Conservation (phyloP, 192 early-diverging fungal species). For the Coemansia sp. region DNA sequence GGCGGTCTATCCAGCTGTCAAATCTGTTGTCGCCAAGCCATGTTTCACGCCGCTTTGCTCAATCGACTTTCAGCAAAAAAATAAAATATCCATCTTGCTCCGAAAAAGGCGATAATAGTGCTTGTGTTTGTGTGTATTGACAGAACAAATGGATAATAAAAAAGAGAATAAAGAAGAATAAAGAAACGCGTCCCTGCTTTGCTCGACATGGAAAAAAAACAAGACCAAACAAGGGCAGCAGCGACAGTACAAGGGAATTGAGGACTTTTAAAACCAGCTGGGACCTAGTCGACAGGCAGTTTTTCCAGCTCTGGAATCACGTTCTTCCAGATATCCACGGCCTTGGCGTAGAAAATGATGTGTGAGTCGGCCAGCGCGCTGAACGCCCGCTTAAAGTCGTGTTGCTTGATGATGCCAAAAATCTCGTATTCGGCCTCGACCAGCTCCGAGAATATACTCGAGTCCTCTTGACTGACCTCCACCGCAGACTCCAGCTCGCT, state of each 20-base stretch:
- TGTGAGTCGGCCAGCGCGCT: conserved; percentile 75
- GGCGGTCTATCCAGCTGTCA: too few species aligned
- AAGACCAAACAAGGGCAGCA: too few species aligned
- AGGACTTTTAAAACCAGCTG: too few species aligned
- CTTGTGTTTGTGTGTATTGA: not conserved
- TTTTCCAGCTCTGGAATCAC: conserved; percentile 80
- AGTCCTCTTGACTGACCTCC: conserved; percentile 69
- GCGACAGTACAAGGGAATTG: too few species aligned
- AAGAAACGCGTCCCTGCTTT: too few species aligned
- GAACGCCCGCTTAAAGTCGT: conserved; percentile 77
- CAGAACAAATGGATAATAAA: not conserved
- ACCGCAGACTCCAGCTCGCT: conserved; percentile 79
- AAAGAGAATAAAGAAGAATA: too few species aligned
- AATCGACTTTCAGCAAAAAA: too few species aligned
- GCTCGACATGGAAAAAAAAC: not conserved
- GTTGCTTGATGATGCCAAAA: conserved; percentile 76
- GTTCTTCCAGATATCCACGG: conserved; percentile 72
- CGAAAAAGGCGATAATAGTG: too few species aligned
- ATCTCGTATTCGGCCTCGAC: conserved; percentile 81
- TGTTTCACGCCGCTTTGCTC: too few species aligned
- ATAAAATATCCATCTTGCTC: too few species aligned
- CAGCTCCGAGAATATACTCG: conserved; percentile 73
- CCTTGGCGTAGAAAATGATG: conserved; percentile 81
- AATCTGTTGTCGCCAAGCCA: too few species aligned
- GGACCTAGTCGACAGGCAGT: conserved; percentile 51